Conservation (phyloP, 2,329 filamentous ascomycete genomes). For the Botrytis fragariae region DNA sequence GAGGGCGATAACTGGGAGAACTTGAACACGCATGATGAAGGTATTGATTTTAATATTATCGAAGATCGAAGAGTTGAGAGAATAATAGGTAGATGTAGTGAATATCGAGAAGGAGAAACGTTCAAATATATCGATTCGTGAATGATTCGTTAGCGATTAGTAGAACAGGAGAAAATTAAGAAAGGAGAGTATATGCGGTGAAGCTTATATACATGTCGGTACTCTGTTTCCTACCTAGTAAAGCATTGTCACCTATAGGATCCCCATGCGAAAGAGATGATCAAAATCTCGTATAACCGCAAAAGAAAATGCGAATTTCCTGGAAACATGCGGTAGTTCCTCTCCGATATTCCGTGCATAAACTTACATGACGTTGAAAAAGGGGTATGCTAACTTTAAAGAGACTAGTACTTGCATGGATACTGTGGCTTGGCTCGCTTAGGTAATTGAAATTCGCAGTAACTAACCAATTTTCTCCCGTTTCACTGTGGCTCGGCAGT, state of each 20-base stretch:
- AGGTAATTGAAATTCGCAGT: not conserved
- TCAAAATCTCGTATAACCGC: not conserved
- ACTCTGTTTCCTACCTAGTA: not conserved
- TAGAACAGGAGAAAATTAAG: not conserved
- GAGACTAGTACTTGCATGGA: not conserved
- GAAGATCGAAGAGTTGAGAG: not conserved
- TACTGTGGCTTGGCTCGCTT: constrained; percentile 7
- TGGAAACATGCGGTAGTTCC: not conserved
- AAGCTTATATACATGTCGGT: not conserved
- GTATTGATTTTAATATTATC: not conserved
- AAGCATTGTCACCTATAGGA: not conserved
- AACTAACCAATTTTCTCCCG: not conserved
- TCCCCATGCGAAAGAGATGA: not conserved
- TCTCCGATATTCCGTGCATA: not conserved
- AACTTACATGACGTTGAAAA: not conserved
- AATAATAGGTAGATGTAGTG: not conserved
- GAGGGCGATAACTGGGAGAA: constrained; percentile 16
- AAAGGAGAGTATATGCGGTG: not conserved
- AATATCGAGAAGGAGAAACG: not conserved
- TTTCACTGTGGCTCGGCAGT: not conserved
- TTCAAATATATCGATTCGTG: not conserved
- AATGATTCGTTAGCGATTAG: not conserved
- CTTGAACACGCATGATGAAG: constrained; percentile 19
- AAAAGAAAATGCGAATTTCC: not conserved
- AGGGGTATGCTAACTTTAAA: not conserved